These are phyloP conservation scores for Lophium mytilinum DNA, from an alignment of 495 filamentous ascomycete genomes.

Conservation along the genomic window DNA sequence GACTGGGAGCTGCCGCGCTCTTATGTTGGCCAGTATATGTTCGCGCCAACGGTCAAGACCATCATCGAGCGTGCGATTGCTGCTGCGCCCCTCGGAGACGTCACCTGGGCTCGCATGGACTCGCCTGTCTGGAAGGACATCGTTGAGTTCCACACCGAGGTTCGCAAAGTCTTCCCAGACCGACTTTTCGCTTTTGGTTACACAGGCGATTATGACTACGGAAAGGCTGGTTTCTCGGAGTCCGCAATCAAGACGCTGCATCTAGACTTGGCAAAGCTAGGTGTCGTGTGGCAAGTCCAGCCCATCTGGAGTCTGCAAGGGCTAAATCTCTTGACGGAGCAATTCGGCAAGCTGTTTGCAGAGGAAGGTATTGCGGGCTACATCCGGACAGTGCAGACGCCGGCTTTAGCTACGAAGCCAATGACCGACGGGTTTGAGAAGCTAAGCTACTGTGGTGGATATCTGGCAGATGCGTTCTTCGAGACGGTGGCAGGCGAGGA, in stretches of 20 bases:
- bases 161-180: conserved; percentile 6
- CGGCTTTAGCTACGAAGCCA: not conserved
- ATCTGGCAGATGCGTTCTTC: conserved; percentile 8
- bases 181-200: conserved; percentile 23
- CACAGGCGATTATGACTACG: conserved; percentile 24
- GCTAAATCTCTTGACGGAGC: conserved; percentile 11
- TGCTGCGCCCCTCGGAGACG: conserved; percentile 24
- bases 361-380: conserved; percentile 11
- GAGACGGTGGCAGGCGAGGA: conserved; percentile 5
- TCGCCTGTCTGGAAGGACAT: conserved; percentile 17
- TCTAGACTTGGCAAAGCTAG: conserved; percentile 24
- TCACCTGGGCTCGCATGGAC: conserved; percentile 26
- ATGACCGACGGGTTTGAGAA: conserved; percentile 11
- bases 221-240: conserved; percentile 18
- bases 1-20: conserved; percentile 26
- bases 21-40: conserved; percentile 22
- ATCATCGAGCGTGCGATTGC: conserved; percentile 20
- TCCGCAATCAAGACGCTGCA: conserved; percentile 16
- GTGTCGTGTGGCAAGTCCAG: conserved; percentile 25
- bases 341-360: conserved; percentile 8
- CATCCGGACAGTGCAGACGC: not conserved
- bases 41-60: conserved; percentile 17
- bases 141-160: conserved; percentile 8
- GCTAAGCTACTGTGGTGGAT: conserved; percentile 9
- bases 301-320: conserved; percentile 25